Percentiles rank a stretch among this genome's conserved stretches.
Evolutionary conservation across 176 grass and related monocot genomes (phyloP).

Genomic region (Panicum miliaceum): DNA sequence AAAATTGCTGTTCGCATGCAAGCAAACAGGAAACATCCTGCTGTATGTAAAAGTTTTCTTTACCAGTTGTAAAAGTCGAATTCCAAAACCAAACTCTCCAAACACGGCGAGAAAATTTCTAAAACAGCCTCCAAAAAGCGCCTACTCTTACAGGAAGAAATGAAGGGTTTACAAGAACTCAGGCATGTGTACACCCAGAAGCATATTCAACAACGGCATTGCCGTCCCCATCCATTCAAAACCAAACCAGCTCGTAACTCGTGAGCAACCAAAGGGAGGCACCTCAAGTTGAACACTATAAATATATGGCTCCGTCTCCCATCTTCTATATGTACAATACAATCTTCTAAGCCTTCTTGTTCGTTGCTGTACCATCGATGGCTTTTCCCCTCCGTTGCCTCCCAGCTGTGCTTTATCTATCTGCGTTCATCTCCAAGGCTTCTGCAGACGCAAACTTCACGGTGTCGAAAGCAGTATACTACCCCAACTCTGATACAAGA

Average conservation of each 20-base stretch:
- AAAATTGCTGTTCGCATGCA: background rate
- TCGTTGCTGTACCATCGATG: constrained; percentile 12
- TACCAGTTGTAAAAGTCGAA: background rate
- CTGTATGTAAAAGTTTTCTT: background rate
- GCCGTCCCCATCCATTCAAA: constrained; percentile 12
- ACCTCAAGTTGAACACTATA: background rate
- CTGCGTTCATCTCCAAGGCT: constrained; percentile 33
- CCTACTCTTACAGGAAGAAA: background rate
- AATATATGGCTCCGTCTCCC: constrained; percentile 3
- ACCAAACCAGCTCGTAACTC: constrained; percentile 2
- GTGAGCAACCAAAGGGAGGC: background rate
- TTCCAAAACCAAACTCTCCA: background rate
- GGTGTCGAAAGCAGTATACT: constrained; percentile 71
- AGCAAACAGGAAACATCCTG: background rate
- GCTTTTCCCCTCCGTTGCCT: background rate
- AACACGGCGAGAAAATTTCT: background rate
- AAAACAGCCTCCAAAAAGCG: background rate
- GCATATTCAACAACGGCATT: constrained; percentile 39
- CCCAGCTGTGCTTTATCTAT: constrained; percentile 17
- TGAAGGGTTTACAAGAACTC: background rate
- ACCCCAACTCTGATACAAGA: constrained; percentile 56
- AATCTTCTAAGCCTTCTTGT: background rate
- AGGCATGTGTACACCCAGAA: background rate
- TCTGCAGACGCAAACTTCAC: constrained; percentile 52
- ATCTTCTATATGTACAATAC: background rate